Percentiles rank a stretch among this genome's conserved stretches.
These are phyloP conservation scores for Castanea crenata DNA, from an alignment of 306 rosid genomes.

Conservation along the genomic window DNA sequence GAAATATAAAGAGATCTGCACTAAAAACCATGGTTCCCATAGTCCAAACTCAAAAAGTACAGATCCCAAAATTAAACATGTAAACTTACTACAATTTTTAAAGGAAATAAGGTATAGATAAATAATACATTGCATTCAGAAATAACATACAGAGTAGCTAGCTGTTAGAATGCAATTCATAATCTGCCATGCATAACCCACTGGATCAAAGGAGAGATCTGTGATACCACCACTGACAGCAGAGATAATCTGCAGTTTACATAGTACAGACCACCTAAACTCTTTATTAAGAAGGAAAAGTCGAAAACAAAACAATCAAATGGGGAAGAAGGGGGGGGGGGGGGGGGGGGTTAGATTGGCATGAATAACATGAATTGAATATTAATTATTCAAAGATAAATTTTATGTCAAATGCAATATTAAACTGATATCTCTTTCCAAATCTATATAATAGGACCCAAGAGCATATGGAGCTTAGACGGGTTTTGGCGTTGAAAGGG, in stretches of 20 bases:
- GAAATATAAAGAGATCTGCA: conserved; percentile 7
- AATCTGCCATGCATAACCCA: conserved; percentile 84
- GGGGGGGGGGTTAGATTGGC: background rate
- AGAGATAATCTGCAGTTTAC: conserved; percentile 66
- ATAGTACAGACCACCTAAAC: conserved; percentile 3
- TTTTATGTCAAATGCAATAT: background rate
- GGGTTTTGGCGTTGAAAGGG: background rate
- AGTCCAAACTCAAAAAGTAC: conserved; percentile 5
- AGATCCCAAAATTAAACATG: conserved; percentile 3
- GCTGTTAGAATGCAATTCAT: conserved; percentile 77
- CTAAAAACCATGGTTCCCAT: background rate
- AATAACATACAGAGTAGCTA: conserved; percentile 65
- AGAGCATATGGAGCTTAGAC: background rate
- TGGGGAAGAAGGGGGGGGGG: no score
- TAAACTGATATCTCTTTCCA: background rate
- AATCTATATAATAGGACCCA: background rate
- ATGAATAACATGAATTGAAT: background rate
- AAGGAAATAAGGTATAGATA: background rate
- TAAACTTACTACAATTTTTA: conserved; percentile 9
- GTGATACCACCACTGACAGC: conserved; percentile 80
- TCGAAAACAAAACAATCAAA: no score
- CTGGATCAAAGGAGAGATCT: conserved; percentile 70
- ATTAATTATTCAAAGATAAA: background rate
- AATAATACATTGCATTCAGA: background rate
- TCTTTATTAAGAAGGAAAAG: background rate